A percentile compares a stretch with the other conserved stretches of the same genome.
Evolutionary conservation across 1,284 basidiomycete species (phyloP).

Genomic region (Pyrrhoderma noxium): DNA sequence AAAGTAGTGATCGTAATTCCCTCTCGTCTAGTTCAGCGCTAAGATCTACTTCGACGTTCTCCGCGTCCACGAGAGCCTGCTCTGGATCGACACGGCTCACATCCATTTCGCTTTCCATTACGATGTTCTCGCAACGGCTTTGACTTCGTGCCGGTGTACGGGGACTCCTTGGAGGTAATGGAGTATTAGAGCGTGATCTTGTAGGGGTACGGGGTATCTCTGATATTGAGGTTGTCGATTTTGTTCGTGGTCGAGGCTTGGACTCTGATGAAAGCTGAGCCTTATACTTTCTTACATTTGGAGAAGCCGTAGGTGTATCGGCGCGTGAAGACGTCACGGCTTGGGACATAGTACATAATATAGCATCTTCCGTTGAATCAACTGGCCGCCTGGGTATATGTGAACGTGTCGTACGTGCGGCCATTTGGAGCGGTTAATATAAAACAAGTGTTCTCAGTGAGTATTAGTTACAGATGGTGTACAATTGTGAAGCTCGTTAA

Average conservation of each 20-base stretch:
- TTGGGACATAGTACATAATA: too few relatives aligned
- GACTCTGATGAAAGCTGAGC: constrained; percentile 50
- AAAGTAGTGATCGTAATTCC: constrained; percentile 37
- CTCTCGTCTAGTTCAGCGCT: constrained; percentile 58
- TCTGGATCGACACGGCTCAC: constrained; percentile 71
- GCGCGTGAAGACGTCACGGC: too few relatives aligned
- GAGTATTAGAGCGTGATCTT: constrained; percentile 29
- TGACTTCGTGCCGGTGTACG: constrained; percentile 14
- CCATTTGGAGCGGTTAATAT: too few relatives aligned
- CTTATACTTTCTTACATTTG: constrained; percentile 17
- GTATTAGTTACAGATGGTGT: too few relatives aligned
- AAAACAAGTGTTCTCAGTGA: too few relatives aligned
- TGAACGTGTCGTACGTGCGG: too few relatives aligned
- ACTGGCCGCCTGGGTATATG: too few relatives aligned
- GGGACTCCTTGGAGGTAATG: constrained; percentile 35
- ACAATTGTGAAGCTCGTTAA: too few relatives aligned
- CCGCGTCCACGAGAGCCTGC: constrained; percentile 64
- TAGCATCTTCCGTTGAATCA: too few relatives aligned
- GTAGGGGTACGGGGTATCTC: constrained; percentile 12
- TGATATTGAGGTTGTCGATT: constrained; percentile 26
- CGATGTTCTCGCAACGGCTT: constrained; percentile 40
- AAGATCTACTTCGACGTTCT: constrained; percentile 62
- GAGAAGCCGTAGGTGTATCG: background rate
- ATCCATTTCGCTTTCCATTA: constrained; percentile 56
- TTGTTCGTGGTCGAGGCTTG: constrained; percentile 32